Percentiles rank a stretch among this genome's conserved stretches.
phyloP scores from a whole-genome alignment of 1,284 basidiomycete genomes.

The Xerocomus amazonicus region DNA sequence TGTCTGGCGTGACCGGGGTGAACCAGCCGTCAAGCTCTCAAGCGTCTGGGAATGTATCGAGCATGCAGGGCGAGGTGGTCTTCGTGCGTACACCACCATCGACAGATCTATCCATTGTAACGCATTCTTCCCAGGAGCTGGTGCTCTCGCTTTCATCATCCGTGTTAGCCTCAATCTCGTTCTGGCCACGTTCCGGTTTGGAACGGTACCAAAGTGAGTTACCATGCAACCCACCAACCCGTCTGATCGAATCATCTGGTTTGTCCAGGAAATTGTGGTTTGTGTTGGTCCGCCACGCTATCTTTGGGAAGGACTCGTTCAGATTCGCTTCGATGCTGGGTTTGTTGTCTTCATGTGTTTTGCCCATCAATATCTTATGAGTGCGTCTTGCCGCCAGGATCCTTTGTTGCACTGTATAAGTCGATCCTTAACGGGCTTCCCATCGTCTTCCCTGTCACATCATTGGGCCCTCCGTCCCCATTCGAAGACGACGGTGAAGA shows the following conservation, averaged over 20 bases:
- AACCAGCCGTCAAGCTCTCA: constrained; percentile 66
- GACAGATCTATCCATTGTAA: neutral
- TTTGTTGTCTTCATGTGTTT: constrained; percentile 29
- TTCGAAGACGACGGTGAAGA: constrained; percentile 35
- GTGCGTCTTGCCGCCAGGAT: constrained; percentile 42
- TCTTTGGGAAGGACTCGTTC: constrained; percentile 77
- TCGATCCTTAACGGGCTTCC: constrained; percentile 81
- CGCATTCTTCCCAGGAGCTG: constrained; percentile 56
- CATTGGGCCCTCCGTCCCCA: constrained; percentile 37
- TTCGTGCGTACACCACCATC: constrained; percentile 53
- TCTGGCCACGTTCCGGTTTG: constrained; percentile 66
- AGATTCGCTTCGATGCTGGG: constrained; percentile 86
- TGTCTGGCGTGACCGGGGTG: constrained; percentile 81
- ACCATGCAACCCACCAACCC: neutral
- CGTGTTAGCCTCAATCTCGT: constrained; percentile 80
- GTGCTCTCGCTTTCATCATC: constrained; percentile 72
- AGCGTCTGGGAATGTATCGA: constrained; percentile 69
- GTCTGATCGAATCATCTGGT: constrained; percentile 1
- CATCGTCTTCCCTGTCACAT: constrained; percentile 57
- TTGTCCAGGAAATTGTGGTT: constrained; percentile 46
- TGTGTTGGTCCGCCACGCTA: constrained; percentile 64
- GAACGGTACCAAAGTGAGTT: constrained; percentile 58
- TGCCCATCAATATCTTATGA: neutral
- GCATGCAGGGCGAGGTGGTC: constrained; percentile 70
- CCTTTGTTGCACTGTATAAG: constrained; percentile 81